Base-by-base conservation (phyloP, 2,329 filamentous ascomycete species). In the Fusarium mexicanum region DNA sequence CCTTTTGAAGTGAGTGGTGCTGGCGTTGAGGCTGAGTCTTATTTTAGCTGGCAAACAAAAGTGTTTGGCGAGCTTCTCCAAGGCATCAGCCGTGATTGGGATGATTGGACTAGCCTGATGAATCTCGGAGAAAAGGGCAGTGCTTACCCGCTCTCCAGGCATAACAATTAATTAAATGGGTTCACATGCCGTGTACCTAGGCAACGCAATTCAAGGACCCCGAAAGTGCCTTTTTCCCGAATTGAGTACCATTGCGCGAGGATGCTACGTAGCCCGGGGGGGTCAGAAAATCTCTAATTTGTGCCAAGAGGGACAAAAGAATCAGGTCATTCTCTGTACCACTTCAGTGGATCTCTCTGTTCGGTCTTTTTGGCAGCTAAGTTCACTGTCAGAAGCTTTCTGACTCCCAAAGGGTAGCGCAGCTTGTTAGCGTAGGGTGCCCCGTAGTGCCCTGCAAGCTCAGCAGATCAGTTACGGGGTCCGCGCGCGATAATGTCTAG, bases 311-410 rank as follows among this genome's bases (percentile, higher is more conserved):
- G 2, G n/a, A 51, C 48, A 51, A 18, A 24, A 24, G 17, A 51
- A 51, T 2, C 12, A 8, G 12, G 48, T 4, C 17, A 10, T 8
- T 0, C 13, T 11, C 8, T 29, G 5, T 11, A 22, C 18, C 13
- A 0, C 13, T 29, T 22, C 4, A 3, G 18, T 29, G 18, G 8
- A 16, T 2, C 18, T 3, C 24, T 29, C 4, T 8, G 8, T 4
- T 5, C 8, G 8, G 44, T 20, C 8, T 22, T 51, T 35, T 35
- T 51, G 22, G 3, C 31, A 14, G 12, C 48, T 6, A 14, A 0
- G 4, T 20, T 11, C 3, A 24, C 31, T 20, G 31, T 35, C 12
- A 51, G 48, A 24, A 20, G 31, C 17, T 35, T 51, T 51, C 31
- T 24, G 20, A 13, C 48, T 35, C 8, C 17, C 31, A 0, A 11